A percentile compares a stretch with the other conserved stretches of the same genome.
These are phyloP conservation scores for Globisporangium abappressorium DNA, from an alignment of 352 stramenopile genomes.

Conservation along the genomic window DNA sequence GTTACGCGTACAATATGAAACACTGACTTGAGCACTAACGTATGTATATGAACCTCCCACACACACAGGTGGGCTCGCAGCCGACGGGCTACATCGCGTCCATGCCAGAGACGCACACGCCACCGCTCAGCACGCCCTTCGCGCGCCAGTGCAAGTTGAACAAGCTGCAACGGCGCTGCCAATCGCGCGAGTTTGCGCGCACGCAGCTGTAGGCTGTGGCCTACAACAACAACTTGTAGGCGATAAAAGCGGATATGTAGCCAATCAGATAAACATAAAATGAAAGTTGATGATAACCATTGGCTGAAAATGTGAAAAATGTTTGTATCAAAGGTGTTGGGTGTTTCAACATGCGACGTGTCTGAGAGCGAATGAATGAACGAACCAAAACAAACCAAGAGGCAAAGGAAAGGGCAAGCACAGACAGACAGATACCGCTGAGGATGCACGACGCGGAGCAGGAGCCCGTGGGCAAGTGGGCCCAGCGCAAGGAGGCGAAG, in stretches of 20 bases:
- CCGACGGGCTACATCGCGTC: conserved; percentile 47
- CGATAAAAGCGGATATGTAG: conserved; percentile 25
- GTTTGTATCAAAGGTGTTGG: background rate
- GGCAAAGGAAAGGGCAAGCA: background rate
- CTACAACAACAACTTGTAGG: background rate
- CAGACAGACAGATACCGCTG: background rate
- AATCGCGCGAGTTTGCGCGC: conserved; percentile 16
- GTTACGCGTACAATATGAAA: background rate
- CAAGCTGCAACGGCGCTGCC: conserved; percentile 25
- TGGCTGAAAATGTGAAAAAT: background rate
- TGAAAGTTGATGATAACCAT: background rate
- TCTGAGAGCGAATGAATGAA: background rate
- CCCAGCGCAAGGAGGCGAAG: conserved; percentile 67
- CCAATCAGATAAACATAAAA: background rate
- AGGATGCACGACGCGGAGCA: conserved; percentile 38
- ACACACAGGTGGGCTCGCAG: conserved; percentile 39
- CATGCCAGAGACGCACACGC: conserved; percentile 40
- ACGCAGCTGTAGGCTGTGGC: background rate
- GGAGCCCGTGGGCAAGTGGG: conserved; percentile 58
- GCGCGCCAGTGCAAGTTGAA: conserved; percentile 29
- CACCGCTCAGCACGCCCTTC: conserved; percentile 38
- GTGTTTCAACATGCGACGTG: background rate
- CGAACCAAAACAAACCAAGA: background rate
- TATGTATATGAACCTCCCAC: background rate
- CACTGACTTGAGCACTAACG: background rate